Conservation (phyloP, 352 stramenopile genomes). For the Globisporangium irregulare region DNA sequence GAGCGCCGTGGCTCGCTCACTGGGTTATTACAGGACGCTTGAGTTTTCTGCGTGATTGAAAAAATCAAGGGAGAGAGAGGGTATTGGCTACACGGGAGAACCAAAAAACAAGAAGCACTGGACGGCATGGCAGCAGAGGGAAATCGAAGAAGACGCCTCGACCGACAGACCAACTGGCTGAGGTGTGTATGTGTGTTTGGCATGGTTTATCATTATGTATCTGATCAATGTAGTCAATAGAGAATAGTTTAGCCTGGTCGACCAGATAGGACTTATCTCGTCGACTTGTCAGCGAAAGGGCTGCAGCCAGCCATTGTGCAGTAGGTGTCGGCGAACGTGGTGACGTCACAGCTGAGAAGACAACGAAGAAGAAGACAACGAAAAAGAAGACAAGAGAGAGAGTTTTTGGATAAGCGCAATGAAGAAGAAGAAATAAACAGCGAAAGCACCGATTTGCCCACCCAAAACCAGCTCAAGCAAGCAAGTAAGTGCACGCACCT, state of each 20-base stretch:
- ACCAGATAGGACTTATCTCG: slow-evolving; percentile 31
- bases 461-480: not conserved
- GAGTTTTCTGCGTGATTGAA: not conserved
- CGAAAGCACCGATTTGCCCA: not conserved
- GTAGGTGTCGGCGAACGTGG: slow-evolving; percentile 81
- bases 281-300: slow-evolving; percentile 84
- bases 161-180: slow-evolving; percentile 5
- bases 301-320: slow-evolving; percentile 84
- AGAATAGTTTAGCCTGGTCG: slow-evolving; percentile 12
- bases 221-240: slow-evolving; percentile 20
- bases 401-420: slow-evolving; percentile 7
- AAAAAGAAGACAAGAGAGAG: slow-evolving; percentile 5
- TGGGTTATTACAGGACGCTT: slow-evolving; percentile 15
- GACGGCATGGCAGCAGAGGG: not conserved
- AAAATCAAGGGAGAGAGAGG: not conserved
- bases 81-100: slow-evolving; percentile 9
- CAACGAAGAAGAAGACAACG: slow-evolving; percentile 3
- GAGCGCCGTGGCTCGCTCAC: slow-evolving; percentile 53
- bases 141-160: not conserved
- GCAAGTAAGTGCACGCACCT: slow-evolving; percentile 33
- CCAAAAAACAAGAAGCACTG: not conserved
- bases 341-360: slow-evolving; percentile 68
- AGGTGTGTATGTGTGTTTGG: slow-evolving; percentile 10
- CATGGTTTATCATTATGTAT: slow-evolving; percentile 21
- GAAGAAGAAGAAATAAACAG: slow-evolving; percentile 1